Evolutionary conservation across 768 basidiomycete genomes (phyloP), one percentile per base, ranked within the genome.

Genomic region (Botryobasidium botryosum): DNA sequence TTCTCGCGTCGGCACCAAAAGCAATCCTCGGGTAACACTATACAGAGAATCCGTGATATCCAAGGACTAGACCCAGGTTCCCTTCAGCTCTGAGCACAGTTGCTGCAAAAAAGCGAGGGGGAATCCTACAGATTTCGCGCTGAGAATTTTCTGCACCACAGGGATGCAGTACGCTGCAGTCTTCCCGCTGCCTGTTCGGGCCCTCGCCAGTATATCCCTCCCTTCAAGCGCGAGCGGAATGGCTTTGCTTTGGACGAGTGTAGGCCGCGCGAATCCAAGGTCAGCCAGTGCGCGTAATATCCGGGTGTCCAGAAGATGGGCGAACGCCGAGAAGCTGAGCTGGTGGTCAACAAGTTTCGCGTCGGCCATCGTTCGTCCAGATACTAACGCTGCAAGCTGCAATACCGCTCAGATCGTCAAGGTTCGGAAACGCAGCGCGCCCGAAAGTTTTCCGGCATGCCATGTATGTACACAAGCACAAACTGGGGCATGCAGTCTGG

Each of bases 121-220:
- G 20, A 21, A 35, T 70, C 79, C 61, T 59, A 87, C 87, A 58
- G 64, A 67, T 71, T 90, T 91, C 2, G 73, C 71, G 50, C 68
- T 73, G 44, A 96, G 56, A 20, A 97, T 77, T 59, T 87, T 91
- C 59, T 97, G 90, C 0, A 86, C 66, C 21, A 91, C 63, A 0
- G 94, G 94, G 7, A 97, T 69, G 53, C 84, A 86, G 59, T 99
- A 99, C 2, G 94, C 88, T 3, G 83, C 86, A 0, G 94, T 99
- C 66, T 99, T 99, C 21, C 94, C 94, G 46, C 85, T 90, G 15
- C 94, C 94, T 3, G 94, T 99, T 26, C 86, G 73, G 2, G 94
- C 92, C 36, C 86, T 74, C 17, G 91, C 92, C 26, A 99, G 75
- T 44, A 99, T 82, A 60, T 99, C 94, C 27, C 70, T 67, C 51